phyloP scores from a whole-genome alignment of 108 stramenopile genomes.

The Skeletonema grethae region DNA sequence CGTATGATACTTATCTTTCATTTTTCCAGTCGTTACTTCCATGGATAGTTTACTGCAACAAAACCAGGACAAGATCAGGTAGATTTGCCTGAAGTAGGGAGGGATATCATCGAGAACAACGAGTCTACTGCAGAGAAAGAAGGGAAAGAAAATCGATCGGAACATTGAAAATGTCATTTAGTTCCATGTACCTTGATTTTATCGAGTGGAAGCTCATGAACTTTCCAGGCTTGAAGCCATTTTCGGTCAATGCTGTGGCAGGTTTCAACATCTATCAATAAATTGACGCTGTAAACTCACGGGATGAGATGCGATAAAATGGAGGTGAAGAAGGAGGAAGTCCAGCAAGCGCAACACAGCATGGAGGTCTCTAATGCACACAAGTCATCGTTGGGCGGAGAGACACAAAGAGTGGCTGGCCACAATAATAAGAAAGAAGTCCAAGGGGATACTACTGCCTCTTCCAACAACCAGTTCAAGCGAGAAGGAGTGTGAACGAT shows the following conservation, averaged over 20 bases:
- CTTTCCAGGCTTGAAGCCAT: constrained; percentile 84
- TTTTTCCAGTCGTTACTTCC: constrained; percentile 82
- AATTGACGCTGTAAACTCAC: constrained; percentile 66
- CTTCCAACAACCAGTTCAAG: not conserved
- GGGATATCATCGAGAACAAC: constrained; percentile 67
- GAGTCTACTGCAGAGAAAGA: constrained; percentile 72
- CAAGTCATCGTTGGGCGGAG: constrained; percentile 4
- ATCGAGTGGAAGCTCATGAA: constrained; percentile 81
- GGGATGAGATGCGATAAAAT: constrained; percentile 35
- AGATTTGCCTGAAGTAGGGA: constrained; percentile 68
- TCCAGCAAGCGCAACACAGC: constrained; percentile 32
- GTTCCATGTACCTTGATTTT: constrained; percentile 84
- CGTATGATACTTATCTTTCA: constrained; percentile 75
- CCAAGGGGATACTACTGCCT: not conserved
- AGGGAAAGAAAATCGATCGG: constrained; percentile 63
- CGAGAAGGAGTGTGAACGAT: not conserved
- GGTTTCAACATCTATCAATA: constrained; percentile 5
- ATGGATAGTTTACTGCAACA: constrained; percentile 88
- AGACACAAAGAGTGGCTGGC: not conserved
- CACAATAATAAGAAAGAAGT: not conserved
- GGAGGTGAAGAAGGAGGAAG: constrained; percentile 36
- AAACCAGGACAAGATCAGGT: constrained; percentile 76
- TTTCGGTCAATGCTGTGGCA: not conserved
- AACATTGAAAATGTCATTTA: constrained; percentile 74
- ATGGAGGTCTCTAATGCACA: constrained; percentile 47